Evolutionary conservation across 306 rosid species (phyloP), one percentile per base, ranked within the genome.

Genomic region (Morella rubra): DNA sequence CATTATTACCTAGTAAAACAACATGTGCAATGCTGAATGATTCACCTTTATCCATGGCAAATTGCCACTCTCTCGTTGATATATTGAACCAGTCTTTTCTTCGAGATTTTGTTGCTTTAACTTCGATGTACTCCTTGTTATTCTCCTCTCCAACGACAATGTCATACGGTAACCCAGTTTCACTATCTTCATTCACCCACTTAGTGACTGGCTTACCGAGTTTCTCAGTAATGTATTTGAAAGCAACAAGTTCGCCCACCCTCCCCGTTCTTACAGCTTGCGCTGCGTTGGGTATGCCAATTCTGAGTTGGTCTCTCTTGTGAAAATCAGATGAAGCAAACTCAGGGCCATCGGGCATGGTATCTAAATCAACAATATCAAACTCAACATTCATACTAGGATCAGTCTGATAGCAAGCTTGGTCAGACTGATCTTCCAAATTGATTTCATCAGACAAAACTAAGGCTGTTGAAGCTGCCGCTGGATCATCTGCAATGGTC

Each of bases 71-170:
- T 62, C 86, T 89, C 24, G 22, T 9, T 8, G 97, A 80, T 81
- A 95, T 90, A 76, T 80, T 73, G 58, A 92, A 91, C 99, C 99
- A 95, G 83, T 95, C 97, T 75, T 95, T 92, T 76, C 76, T 87
- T 24, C 78, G 82, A 60, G 91, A 89, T 74, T 83, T 83, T n/a
- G 97, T 91, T 70, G 98, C 83, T 77, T 94, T 94, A 56, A 94
- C 98, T 89, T 94, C 98, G 58, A 94, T 77, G 80, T 72, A 91
- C 83, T 90, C 92, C 74, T 0, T 32, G 19, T 53, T 73, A 77
- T 64, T 77, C 77, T 77, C 87, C 44, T 80, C 86, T 64, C 81
- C 87, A 9, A 86, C 59, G 42, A 89, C 77, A 45, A 94, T 44
- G 81, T 91, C 98, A 58, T 85, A 94, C 18, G 96, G 98, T 47